Base-by-base conservation (phyloP, 1,284 basidiomycete genomes). In the Leccinum ponderosum region DNA sequence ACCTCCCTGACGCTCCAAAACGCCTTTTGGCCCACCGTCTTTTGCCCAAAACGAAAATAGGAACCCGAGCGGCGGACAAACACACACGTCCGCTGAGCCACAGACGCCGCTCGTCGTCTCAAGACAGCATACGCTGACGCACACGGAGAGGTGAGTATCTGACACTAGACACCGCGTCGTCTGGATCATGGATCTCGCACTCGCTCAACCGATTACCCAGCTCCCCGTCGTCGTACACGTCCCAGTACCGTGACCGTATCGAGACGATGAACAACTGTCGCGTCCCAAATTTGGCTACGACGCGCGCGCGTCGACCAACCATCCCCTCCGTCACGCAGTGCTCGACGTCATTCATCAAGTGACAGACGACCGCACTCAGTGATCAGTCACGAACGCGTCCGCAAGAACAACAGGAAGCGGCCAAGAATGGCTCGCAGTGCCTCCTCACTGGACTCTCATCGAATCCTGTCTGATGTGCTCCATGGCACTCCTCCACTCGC, bases 391-490 rank as follows among this genome's bases (percentile, higher is more conserved):
- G 17, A 47, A 47, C 20, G 44, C 42, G 17, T 44, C 17, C 4
- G 8, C 29, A 29, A 22, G 14, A 47, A n/a, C 56, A 47, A 4
- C 22, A 51, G 14, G 53, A 73, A 68, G 22, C 55, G 39, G 14
- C 61, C 47, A 75, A 71, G 50, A 93, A 91, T 68, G 90, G 90
- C 12, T 79, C 85, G 3, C 88, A 90, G 71, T 98, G 97, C 75
- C 87, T 97, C 33, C 81, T 97, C 42, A 97, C 94, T 0, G 86
- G 86, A 0, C 82, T 89, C 27, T 97, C 78, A 85, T 87, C 74
- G 95, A 98, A 69, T 95, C 96, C 3, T 98, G 96, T 69, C 83
- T 97, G 60, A 94, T 97, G 91, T 98, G 96, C 73, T 86, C 87
- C 65, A 98, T 98, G 96, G 93, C 94, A 2, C 77, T 98, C 17